Conservation (phyloP, 148 eudicot species). For the Persicaria maculosa region DNA sequence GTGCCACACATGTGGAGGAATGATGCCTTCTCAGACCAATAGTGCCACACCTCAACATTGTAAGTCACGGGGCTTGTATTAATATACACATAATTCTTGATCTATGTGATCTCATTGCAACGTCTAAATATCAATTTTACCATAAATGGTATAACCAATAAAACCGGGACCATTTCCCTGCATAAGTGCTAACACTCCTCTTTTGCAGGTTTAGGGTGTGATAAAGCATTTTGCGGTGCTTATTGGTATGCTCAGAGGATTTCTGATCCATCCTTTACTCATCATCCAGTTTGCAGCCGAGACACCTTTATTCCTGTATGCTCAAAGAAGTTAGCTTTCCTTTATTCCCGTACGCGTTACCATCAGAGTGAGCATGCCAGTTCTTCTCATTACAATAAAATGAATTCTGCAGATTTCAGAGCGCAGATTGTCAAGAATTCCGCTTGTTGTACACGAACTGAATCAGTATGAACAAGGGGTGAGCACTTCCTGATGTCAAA, state of each 20-base stretch:
- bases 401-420: slow-evolving; percentile 43
- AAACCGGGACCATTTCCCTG: too few relatives aligned
- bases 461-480: slow-evolving; percentile 83
- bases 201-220: slow-evolving; percentile 78
- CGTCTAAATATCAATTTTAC: too few relatives aligned
- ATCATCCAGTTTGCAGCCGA: slow-evolving; percentile 48
- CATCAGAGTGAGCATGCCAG: background rate
- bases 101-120: background rate
- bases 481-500: slow-evolving; percentile 11
- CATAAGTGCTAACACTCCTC: background rate
- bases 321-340: background rate
- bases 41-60: slow-evolving; percentile 64
- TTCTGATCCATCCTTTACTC: slow-evolving; percentile 24
- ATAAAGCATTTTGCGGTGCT: slow-evolving; percentile 87
- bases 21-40: slow-evolving; percentile 82
- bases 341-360: too few relatives aligned
- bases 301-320: slow-evolving; percentile 76
- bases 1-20: slow-evolving; percentile 89
- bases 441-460: slow-evolving; percentile 60
- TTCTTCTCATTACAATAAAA: background rate
- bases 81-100: background rate
- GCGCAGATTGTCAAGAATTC: slow-evolving; percentile 44
- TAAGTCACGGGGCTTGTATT: slow-evolving; percentile 20
- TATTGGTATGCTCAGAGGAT: slow-evolving; percentile 68
- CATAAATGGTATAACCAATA: too few relatives aligned